Evolutionary conservation across 169 alveolate species (phyloP).

Genomic region (Plasmodium malariae): DNA sequence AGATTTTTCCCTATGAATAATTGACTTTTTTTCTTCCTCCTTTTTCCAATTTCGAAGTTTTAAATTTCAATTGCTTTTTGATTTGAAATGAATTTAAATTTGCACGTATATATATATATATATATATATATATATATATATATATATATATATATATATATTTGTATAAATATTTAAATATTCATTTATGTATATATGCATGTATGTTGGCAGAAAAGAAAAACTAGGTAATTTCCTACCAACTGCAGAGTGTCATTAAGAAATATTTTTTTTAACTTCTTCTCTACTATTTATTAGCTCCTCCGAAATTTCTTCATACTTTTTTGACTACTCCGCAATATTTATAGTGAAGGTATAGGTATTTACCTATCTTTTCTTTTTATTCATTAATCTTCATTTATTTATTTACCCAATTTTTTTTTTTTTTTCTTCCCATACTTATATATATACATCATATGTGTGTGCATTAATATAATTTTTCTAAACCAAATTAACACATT

Average conservation of each 20-base stretch:
- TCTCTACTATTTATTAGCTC: neutral
- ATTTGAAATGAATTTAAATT: no score
- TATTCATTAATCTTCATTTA: no score
- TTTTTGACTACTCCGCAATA: no score
- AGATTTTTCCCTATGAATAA: conserved; percentile 23
- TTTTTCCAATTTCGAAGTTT: neutral
- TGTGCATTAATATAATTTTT: neutral
- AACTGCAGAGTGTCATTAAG: no score
- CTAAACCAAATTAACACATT: neutral
- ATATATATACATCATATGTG: neutral
- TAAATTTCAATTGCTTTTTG: no score
- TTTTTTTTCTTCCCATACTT: neutral
- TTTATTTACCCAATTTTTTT: neutral
- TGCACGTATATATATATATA: no score
- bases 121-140: neutral
- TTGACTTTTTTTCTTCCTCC: neutral
- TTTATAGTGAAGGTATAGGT: neutral
- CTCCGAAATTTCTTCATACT: neutral
- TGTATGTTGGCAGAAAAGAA: no score
- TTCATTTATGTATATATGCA: no score
- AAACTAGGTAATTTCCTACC: no score
- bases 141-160: neutral
- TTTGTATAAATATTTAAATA: no score
- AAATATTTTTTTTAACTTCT: no score
- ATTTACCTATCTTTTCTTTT: neutral